These are phyloP conservation scores for Phytopythium cucurbitacearum DNA, from an alignment of 352 stramenopile genomes.

Conservation along the genomic window DNA sequence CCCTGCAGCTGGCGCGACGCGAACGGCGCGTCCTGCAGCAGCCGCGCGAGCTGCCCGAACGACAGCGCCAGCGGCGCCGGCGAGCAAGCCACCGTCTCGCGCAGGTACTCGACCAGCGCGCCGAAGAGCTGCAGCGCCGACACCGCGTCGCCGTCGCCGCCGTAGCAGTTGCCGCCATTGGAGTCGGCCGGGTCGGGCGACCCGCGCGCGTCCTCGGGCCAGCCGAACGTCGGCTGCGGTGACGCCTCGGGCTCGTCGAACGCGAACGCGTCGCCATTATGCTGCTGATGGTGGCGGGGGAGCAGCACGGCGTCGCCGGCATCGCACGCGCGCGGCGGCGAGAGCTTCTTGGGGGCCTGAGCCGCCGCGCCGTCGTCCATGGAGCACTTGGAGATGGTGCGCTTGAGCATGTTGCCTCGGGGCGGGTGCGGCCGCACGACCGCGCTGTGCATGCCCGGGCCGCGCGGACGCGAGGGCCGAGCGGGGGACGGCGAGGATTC, in stretches of 20 bases:
- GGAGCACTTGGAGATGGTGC: slow-evolving; percentile 76
- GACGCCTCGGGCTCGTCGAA: slow-evolving; percentile 32
- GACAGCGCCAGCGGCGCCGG: slow-evolving; percentile 37
- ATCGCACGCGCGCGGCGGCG: slow-evolving; percentile 11
- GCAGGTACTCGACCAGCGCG: slow-evolving; percentile 51
- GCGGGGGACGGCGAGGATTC: too few species aligned
- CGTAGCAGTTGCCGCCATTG: slow-evolving; percentile 7
- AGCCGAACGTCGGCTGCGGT: slow-evolving; percentile 19
- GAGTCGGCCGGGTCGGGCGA: slow-evolving; percentile 27
- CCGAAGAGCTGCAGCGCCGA: slow-evolving; percentile 40
- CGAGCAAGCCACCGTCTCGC: slow-evolving; percentile 60
- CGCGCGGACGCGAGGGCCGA: neutral
- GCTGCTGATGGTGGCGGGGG: slow-evolving; percentile 14
- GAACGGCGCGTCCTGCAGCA: slow-evolving; percentile 59
- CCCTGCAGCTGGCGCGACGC: slow-evolving; percentile 60
- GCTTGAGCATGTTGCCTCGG: slow-evolving; percentile 37
- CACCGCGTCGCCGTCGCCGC: slow-evolving; percentile 28
- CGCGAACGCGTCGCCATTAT: slow-evolving; percentile 9
- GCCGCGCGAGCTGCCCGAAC: slow-evolving; percentile 52
- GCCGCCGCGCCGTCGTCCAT: slow-evolving; percentile 32
- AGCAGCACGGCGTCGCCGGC: slow-evolving; percentile 42
- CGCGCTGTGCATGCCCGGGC: slow-evolving; percentile 2
- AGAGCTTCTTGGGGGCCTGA: slow-evolving; percentile 44
- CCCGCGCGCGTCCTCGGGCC: slow-evolving; percentile 27
- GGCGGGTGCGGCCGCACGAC: slow-evolving; percentile 16